Evolutionary conservation across 2,329 filamentous ascomycete genomes (phyloP).

Genomic region (Emergomyces orientalis): DNA sequence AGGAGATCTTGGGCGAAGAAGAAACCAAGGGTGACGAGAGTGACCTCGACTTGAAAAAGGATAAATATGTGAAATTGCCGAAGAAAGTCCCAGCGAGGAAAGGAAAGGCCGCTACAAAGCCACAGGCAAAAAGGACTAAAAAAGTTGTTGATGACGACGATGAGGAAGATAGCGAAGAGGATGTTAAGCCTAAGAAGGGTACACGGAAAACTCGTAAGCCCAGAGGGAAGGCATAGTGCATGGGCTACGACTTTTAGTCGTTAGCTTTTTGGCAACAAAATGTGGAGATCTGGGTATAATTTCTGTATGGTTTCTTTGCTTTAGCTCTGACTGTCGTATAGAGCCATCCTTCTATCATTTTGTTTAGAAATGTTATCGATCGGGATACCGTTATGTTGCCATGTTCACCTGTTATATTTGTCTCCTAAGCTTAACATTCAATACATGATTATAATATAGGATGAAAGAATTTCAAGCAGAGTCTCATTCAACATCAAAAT

Average conservation of each 20-base stretch:
- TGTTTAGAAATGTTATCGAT: neutral
- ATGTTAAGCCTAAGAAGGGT: constrained; percentile 47
- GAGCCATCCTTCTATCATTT: neutral
- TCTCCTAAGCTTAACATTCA: neutral
- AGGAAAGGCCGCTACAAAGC: constrained; percentile 14
- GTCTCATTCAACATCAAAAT: neutral
- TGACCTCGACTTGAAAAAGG: constrained; percentile 76
- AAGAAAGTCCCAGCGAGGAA: constrained; percentile 45
- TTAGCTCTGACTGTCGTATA: neutral
- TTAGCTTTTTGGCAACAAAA: neutral
- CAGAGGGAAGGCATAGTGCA: constrained; percentile 9
- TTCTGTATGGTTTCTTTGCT: neutral
- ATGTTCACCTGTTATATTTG: neutral
- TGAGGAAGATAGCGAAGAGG: constrained; percentile 42
- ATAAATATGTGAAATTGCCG: constrained; percentile 92
- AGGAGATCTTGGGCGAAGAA: constrained; percentile 47
- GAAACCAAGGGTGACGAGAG: constrained; percentile 57
- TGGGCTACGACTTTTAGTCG: neutral
- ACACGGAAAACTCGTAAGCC: constrained; percentile 11
- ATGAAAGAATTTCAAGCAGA: neutral
- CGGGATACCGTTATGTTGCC: neutral
- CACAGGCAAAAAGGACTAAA: constrained; percentile 25
- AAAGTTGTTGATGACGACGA: constrained; percentile 28
- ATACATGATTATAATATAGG: neutral
- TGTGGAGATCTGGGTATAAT: neutral